Conservation (phyloP, 495 filamentous ascomycete genomes). For the Aspergillus funiculosus region DNA sequence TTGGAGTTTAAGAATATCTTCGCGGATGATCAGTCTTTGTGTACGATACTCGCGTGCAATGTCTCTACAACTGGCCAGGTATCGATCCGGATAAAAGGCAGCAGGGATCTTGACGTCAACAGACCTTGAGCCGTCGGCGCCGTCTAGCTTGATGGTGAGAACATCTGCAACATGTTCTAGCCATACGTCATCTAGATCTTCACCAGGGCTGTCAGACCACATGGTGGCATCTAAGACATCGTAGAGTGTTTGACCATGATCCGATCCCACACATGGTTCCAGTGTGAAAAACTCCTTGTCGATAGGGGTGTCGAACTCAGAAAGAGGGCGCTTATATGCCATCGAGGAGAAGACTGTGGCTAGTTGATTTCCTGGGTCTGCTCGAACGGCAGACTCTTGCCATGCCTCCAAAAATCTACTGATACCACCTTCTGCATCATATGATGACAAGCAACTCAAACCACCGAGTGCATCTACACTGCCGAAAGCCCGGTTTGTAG, state of each 20-base stretch:
- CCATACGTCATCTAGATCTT: conserved; percentile 50
- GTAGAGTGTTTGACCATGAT: conserved; percentile 57
- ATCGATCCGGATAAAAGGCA: conserved; percentile 73
- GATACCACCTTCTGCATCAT: conserved; percentile 29
- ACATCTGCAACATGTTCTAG: conserved; percentile 60
- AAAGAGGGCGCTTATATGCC: conserved; percentile 34
- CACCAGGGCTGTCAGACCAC: conserved; percentile 49
- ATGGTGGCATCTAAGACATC: conserved; percentile 64
- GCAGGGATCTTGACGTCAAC: conserved; percentile 62
- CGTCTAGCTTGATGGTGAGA: conserved; percentile 54
- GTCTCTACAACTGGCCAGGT: conserved; percentile 55
- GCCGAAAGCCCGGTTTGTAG: conserved; percentile 74
- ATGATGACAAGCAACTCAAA: conserved; percentile 36
- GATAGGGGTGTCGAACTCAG: conserved; percentile 27
- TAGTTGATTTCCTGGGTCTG: conserved; percentile 36
- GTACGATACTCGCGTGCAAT: conserved; percentile 46
- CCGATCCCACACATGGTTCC: conserved; percentile 34
- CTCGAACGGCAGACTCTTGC: conserved; percentile 38
- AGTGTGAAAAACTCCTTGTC: conserved; percentile 40
- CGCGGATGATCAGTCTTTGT: conserved; percentile 32
- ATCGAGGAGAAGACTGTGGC: conserved; percentile 36
- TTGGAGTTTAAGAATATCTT: conserved; percentile 41
- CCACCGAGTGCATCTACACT: conserved; percentile 56
- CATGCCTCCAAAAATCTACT: conserved; percentile 37
- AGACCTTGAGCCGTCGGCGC: conserved; percentile 39